Evolutionary conservation across 2,329 filamentous ascomycete species (phyloP), one percentile per base, ranked within the genome.

Genomic region (Sporothrix variecibatus): DNA sequence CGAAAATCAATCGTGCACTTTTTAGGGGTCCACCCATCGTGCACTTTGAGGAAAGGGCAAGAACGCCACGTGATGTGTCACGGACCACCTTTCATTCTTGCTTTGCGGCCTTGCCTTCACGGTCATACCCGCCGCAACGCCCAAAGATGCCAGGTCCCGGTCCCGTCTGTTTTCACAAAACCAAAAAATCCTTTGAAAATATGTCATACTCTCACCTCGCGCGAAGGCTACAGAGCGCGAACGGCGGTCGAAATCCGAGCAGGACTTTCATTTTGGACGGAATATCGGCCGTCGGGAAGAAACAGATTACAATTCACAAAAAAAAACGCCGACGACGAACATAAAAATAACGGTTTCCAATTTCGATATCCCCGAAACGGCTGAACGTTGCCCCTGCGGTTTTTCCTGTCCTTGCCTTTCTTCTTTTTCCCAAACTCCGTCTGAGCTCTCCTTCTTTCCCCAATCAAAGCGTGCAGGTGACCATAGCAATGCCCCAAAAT

Each of bases 211-310:
- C 31, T 1, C n/a, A 26, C 17, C 17, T 49, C 9, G 49, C 3
- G 8, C 15, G 49, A 15, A 53, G 20, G 6, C 20, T 3, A 2
- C 9, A 2, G 0, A 38, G 34, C n/a, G 60, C 20, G 34, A 64
- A 64, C 60, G 60, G 60, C 60, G 60, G 34, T 64, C 60, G 60
- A 64, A 64, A 23, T 3, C 34, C 20, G 60, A 40, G 34, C 34
- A 64, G n/a, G 34, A 7, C 20, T 38, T 64, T 64, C 4, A 6
- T 43, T 38, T 43, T 64, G 9, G 9, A 2, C 34, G 34, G 60
- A 34, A 34, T 46, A 9, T 20, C 17, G 34, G 60, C 60, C 60
- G 34, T 43, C 60, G 60, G 60, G 60, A 34, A 26, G 34, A 20
- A 46, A 23, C n/a, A 43, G 34, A 64, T 64, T 43, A 64, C 60